phyloP scores from a whole-genome alignment of 352 stramenopile species.

The Peronospora tabacina region DNA sequence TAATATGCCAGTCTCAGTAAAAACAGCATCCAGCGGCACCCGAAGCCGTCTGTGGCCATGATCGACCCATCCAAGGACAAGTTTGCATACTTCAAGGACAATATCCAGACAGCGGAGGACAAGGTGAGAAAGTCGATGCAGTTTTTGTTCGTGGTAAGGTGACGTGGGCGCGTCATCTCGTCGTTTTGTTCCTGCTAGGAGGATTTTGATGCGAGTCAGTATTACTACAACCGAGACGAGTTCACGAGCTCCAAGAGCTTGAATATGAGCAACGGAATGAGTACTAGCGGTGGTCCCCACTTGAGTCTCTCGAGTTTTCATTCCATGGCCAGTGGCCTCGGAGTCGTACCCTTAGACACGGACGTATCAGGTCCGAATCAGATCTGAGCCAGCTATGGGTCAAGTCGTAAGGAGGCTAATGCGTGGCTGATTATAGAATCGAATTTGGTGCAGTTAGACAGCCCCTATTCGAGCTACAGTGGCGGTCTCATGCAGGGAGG shows the following conservation, averaged over 20 bases:
- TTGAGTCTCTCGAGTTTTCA: constrained; percentile 49
- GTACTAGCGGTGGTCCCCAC: constrained; percentile 18
- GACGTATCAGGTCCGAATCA: constrained; percentile 9
- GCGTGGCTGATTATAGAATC: constrained; percentile 1
- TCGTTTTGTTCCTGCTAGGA: constrained; percentile 23
- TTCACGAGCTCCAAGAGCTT: constrained; percentile 37
- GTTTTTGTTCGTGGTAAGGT: neutral
- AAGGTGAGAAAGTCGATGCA: constrained; percentile 62
- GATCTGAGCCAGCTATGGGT: neutral
- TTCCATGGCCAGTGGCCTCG: constrained; percentile 35
- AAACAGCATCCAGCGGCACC: too few relatives aligned
- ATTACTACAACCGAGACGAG: constrained; percentile 84
- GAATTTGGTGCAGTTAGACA: constrained; percentile 15
- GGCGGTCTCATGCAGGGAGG: constrained; percentile 35
- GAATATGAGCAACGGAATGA: constrained; percentile 19
- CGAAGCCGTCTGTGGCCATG: constrained; percentile 27
- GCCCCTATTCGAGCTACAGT: constrained; percentile 41
- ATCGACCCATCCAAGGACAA: constrained; percentile 86
- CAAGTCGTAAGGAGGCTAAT: neutral
- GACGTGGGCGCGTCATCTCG: neutral
- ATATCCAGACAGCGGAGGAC: constrained; percentile 84
- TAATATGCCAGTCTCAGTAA: too few relatives aligned
- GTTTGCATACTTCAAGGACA: constrained; percentile 87
- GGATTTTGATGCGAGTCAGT: constrained; percentile 83
- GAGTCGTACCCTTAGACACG: constrained; percentile 19